Percentiles rank a stretch among this genome's conserved stretches.
Conservation (phyloP, 352 stramenopile genomes). For the Hyaloperonospora arabidopsidis region DNA sequence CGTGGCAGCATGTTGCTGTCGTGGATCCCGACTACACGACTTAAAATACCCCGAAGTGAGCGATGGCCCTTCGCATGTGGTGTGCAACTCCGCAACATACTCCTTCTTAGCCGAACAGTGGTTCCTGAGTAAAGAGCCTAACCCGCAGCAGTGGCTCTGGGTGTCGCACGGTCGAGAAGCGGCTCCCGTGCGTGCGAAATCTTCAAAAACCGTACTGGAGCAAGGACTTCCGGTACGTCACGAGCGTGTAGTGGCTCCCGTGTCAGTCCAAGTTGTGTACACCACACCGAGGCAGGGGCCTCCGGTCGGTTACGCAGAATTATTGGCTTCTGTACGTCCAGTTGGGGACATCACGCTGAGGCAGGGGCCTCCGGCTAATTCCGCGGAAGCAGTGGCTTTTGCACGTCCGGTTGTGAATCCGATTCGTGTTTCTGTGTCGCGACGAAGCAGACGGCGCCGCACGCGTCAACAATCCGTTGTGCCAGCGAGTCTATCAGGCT, state of each 20-base stretch:
- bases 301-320: too few species aligned
- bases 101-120: background rate
- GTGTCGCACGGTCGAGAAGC: too few species aligned
- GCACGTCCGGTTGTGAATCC: background rate
- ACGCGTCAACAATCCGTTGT: background rate
- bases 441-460: background rate
- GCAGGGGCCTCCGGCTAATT: background rate
- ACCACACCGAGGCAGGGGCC: too few species aligned
- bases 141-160: background rate
- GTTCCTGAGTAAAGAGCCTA: background rate
- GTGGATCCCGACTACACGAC: background rate
- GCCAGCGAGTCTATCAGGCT: background rate
- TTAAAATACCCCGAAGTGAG: background rate
- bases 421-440: background rate
- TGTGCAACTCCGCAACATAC: background rate
- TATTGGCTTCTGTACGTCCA: background rate
- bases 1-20: background rate
- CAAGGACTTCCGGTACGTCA: too few species aligned
- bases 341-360: background rate
- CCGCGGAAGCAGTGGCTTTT: background rate
- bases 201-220: too few species aligned
- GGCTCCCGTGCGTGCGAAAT: too few species aligned
- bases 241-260: too few species aligned
- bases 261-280: too few species aligned
- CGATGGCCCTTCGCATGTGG: background rate